Base-by-base conservation (phyloP, 2,329 filamentous ascomycete species). In the Cordyceps cicadae region DNA sequence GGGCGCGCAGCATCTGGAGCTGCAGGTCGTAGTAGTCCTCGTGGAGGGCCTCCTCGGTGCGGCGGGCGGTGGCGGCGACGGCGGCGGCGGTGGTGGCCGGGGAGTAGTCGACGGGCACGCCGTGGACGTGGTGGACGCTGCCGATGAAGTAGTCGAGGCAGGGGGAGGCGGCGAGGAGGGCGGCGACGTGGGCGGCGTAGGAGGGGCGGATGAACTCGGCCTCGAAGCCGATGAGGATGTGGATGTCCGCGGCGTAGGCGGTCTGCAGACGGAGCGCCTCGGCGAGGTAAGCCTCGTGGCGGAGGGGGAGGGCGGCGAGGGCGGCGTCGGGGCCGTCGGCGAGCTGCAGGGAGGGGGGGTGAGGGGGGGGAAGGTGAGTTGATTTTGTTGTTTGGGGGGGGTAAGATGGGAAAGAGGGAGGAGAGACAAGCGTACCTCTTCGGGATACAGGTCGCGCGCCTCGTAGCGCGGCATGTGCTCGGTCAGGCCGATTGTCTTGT, bases 381-480 rank as follows among this genome's bases (percentile, higher is more conserved):
- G 34, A 5, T 2, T 37, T 37, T 37, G 34, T 37, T 11, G n/a
- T n/a, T n/a, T n/a, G n/a, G n/a, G n/a, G n/a, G n/a, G n/a, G n/a
- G n/a, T n/a, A n/a, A n/a, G n/a, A n/a, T n/a, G n/a, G n/a, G n/a
- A n/a, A n/a, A n/a, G n/a, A n/a, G n/a, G n/a, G n/a, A n/a, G n/a
- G n/a, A n/a, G n/a, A n/a, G n/a, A n/a, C n/a, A n/a, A n/a, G n/a
- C 24, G 19, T 64, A 89, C 87, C 79, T 99, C 94, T 78, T 96
- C 93, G 0, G 94, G 94, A 71, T 99, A 99, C 58, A 96, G 81
- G 75, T 99, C 93, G 61, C 82, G 77, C 41, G 80, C 73, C 54
- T 85, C 77, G 52, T 85, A 84, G 39, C 93, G 88, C 8, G 93
- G 92, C 85, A 99, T 97, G 75, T 99, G 94, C 75, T 99, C 94